Evolutionary conservation across 129 eudicot species (phyloP).

Genomic region (Chrysanthemum makinoi): DNA sequence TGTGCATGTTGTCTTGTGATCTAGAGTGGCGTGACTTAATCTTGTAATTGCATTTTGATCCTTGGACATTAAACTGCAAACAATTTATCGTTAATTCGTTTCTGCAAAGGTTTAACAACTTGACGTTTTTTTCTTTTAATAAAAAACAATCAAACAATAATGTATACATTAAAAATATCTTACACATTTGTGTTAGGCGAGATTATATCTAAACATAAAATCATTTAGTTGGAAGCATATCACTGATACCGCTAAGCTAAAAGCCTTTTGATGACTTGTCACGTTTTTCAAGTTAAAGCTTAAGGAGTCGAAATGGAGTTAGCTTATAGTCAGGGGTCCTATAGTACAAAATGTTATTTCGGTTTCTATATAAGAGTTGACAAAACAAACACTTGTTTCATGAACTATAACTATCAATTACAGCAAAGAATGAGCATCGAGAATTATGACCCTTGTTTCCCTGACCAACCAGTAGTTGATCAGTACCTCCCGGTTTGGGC

Average conservation of each 20-base stretch:
- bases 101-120: too few species aligned
- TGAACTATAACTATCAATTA: constrained; percentile 17
- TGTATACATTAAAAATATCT: neutral
- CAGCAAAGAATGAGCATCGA: constrained; percentile 44
- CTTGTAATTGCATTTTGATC: constrained; percentile 2
- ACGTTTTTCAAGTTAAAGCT: neutral
- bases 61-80: neutral
- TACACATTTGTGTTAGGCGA: neutral
- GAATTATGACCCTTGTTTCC: constrained; percentile 72
- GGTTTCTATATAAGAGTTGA: constrained; percentile 27
- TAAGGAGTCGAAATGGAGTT: neutral
- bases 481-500: constrained; percentile 81
- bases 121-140: too few species aligned
- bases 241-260: too few species aligned
- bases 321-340: constrained; percentile 18
- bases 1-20: constrained; percentile 19
- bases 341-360: neutral
- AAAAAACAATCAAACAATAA: too few species aligned
- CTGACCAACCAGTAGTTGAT: constrained; percentile 82
- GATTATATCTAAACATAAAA: too few species aligned
- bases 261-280: too few species aligned
- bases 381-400: constrained; percentile 12
- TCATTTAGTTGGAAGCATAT: too few species aligned
- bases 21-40: neutral
- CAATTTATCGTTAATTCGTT: too few species aligned